Percentiles rank a stretch among this genome's conserved stretches.
Evolutionary conservation across 352 stramenopile genomes (phyloP).

Genomic region (Globisporangium acanthophoron): DNA sequence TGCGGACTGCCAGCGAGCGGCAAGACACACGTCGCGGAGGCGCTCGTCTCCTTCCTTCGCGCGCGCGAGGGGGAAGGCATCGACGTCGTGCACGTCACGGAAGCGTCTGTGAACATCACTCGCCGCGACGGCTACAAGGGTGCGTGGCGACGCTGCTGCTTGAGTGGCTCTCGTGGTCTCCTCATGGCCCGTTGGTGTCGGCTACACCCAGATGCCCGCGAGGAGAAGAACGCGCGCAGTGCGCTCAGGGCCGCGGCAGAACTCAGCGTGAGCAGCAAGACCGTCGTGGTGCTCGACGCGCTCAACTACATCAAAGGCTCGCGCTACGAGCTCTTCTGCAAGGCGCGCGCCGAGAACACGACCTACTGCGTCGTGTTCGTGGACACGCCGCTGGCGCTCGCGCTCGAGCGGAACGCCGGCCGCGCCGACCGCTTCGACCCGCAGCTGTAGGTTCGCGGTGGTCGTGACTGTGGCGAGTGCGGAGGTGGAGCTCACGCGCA

Average conservation of each 20-base stretch:
- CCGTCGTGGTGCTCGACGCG: conserved; percentile 90
- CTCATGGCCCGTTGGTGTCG: neutral
- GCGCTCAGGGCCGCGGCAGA: conserved; percentile 63
- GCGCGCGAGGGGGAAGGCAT: conserved; percentile 22
- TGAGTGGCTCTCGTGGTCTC: neutral
- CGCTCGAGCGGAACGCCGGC: conserved; percentile 47
- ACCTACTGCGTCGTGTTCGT: conserved; percentile 88
- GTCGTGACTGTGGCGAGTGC: neutral
- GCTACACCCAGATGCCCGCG: conserved; percentile 32
- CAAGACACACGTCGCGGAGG: conserved; percentile 55
- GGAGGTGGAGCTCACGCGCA: neutral
- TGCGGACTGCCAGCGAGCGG: conserved; percentile 65
- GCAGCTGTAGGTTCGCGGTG: conserved; percentile 30
- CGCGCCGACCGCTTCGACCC: conserved; percentile 33
- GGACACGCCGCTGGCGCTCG: conserved; percentile 55
- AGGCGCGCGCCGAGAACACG: conserved; percentile 87
- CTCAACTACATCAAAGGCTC: conserved; percentile 95
- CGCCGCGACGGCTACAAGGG: conserved; percentile 52
- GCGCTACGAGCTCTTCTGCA: conserved; percentile 94
- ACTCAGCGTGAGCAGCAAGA: conserved; percentile 46
- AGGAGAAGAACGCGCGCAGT: conserved; percentile 68
- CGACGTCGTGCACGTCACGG: conserved; percentile 52
- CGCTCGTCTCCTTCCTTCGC: conserved; percentile 40
- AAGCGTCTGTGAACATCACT: conserved; percentile 55
- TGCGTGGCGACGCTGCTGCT: conserved; percentile 10